Percentiles rank a stretch among this genome's conserved stretches.
Conservation (phyloP, 2,329 filamentous ascomycete species). For the Tolypocladium paradoxum region DNA sequence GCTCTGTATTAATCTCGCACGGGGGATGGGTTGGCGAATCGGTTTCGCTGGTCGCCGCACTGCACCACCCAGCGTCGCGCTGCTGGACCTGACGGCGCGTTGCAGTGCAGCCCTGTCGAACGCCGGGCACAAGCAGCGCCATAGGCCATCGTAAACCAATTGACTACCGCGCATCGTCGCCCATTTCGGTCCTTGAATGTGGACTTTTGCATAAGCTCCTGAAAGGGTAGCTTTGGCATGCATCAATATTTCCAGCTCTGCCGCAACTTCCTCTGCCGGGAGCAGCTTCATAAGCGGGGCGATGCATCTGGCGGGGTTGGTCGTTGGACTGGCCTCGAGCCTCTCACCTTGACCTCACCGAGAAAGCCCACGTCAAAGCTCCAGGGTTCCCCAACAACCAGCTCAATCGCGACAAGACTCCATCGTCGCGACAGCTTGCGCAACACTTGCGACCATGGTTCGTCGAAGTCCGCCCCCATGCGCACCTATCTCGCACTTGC, state of each 20-base stretch:
- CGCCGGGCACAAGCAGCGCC: conserved; percentile 52
- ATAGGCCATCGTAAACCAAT: conserved; percentile 45
- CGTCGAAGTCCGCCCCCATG: neutral
- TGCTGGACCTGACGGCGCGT: conserved; percentile 16
- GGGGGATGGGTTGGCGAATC: neutral
- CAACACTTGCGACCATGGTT: neutral
- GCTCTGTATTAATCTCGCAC: conserved; percentile 4
- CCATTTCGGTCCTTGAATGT: neutral
- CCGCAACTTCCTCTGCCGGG: neutral
- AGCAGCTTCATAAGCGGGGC: conserved; percentile 11
- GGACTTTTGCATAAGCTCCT: neutral
- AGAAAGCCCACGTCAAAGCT: neutral
- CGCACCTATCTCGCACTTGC: neutral
- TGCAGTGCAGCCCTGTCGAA: conserved; percentile 30
- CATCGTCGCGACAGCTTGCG: neutral
- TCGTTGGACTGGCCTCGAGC: conserved; percentile 8
- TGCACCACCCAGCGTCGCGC: neutral
- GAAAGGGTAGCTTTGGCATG: neutral
- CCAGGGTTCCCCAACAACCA: neutral
- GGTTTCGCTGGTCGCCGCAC: conserved; percentile 1
- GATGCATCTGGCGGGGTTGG: conserved; percentile 17
- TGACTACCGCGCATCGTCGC: conserved; percentile 17
- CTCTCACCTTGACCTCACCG: conserved; percentile 9
- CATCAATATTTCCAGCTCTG: neutral
- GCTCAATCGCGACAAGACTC: neutral